Evolutionary conservation across 306 rosid species (phyloP).

Genomic region (Castanospermum australe): DNA sequence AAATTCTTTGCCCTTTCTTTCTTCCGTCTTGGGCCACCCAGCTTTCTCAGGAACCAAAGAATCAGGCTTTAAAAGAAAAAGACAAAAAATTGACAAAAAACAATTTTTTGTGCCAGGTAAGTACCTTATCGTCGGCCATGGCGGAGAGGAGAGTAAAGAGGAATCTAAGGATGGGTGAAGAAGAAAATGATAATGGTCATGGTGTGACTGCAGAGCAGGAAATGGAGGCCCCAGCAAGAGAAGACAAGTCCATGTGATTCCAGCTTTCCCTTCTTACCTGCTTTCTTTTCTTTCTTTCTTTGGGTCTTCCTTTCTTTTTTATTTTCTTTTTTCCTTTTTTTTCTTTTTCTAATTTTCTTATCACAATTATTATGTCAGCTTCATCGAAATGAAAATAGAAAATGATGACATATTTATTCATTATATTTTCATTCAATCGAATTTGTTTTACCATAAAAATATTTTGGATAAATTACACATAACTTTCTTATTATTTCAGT

Average conservation of each 20-base stretch:
- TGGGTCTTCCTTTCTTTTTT: neutral
- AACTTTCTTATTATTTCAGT: too few relatives aligned
- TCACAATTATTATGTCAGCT: neutral
- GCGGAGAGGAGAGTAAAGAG: conserved; percentile 9
- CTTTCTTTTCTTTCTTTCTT: conserved; percentile 1
- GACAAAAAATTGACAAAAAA: neutral
- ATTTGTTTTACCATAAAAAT: too few relatives aligned
- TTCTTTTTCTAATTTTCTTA: neutral
- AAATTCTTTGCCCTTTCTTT: too few relatives aligned
- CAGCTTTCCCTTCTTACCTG: conserved; percentile 46
- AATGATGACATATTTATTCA: too few relatives aligned
- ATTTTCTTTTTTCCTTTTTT: neutral
- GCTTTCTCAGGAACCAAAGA: conserved; percentile 29
- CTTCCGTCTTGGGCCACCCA: neutral
- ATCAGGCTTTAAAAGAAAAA: neutral
- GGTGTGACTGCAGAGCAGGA: too few relatives aligned
- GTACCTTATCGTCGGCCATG: conserved; percentile 97
- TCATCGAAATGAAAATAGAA: too few relatives aligned
- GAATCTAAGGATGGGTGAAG: conserved; percentile 30
- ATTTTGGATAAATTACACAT: too few relatives aligned
- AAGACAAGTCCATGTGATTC: conserved; percentile 96
- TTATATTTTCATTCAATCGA: too few relatives aligned
- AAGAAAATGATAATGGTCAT: too few relatives aligned
- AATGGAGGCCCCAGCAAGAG: conserved; percentile 57
- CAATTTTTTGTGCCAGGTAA: neutral